Base-by-base conservation (phyloP, 164 flowering plant species). In the Nymphaea colorata region DNA sequence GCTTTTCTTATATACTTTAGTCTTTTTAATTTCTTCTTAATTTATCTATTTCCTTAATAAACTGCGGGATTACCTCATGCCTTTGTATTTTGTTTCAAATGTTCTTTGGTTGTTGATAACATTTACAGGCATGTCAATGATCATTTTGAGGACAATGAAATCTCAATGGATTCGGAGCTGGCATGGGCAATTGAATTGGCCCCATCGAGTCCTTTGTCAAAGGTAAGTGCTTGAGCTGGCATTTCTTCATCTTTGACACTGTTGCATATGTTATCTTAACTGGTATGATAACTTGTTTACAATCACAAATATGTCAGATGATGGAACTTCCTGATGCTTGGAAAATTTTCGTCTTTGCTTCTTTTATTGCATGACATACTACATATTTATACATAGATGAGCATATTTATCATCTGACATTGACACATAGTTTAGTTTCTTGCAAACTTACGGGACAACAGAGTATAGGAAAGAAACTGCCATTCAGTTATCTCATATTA, bases 211-310 rank as follows among this genome's bases (percentile, higher is more conserved):
- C 63, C 63, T 61, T 25, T 7, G 15, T 11, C 45, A 42, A 11
- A 4, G 66, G 74, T 0, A 78, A 47, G 80, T 74, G 64, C 72
- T 83, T 64, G 79, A 81, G 6, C 63, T 71, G 43, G 71, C 81
- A 44, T 70, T 76, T 43, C 64, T 69, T 6, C 75, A 70, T 61
- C 76, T 82, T 43, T 70, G 73, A 51, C 43, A 41, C 44, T 2
- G 44, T n/a, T 10, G 15, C 42, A 78, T 79, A 76, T 60, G 65
- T 36, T 43, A 4, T 62, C 44, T 71, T 4, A 42, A 12, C 42
- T 55, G 43, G 11, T 6, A 69, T 36, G n/a, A 36, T 64, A n/a
- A 25, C 42, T 36, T 41, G 41, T 69, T 43, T 62, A 11, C 25
- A 11, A 11, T 14, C 16, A 14, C 7, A 6, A 1, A 6, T 17